Base-by-base conservation (phyloP, 495 filamentous ascomycete genomes). In the Cetradonia linearis region DNA sequence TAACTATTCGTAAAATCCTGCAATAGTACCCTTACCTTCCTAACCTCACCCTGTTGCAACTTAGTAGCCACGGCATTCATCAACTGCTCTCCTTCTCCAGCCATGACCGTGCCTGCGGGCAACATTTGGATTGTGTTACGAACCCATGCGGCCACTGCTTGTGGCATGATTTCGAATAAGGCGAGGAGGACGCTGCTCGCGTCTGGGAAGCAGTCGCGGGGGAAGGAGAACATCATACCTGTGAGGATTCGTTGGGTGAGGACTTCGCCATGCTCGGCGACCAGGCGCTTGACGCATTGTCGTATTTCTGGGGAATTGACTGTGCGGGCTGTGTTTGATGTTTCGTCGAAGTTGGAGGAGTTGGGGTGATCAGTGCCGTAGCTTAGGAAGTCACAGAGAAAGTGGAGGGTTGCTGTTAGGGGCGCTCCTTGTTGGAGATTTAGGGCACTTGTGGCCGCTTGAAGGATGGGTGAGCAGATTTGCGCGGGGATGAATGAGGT, bases 141-240 rank as follows among this genome's bases (percentile, higher is more conserved):
- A 27, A 96, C 81, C 89, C 92, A 97, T 10, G 72, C 63, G 6
- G 86, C 79, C 52, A 87, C 85, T 64, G 91, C 81, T 42, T 81
- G 73, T 0, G 94, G 94, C 65, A 94, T 78, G 30, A 97, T 73
- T 69, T 96, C 86, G 67, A 97, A 95, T 63, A 96, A 75, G 2
- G 81, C 84, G 66, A 99, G 83, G 62, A 97, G 73, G n/a, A 95
- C 87, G 13, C 91, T 88, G 28, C 87, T 93, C 7, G 90, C 91
- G 71, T 97, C 94, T 1, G 91, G 81, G 71, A 97, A 91, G 73
- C 91, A 96, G 69, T 96, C 94, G 48, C 84, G 81, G 0, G 93
- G 93, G 77, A 97, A 99, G 0, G 84, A 89, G 69, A 96, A 96
- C 91, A 99, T 96, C 91, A 99, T 92, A 63, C 93, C 93, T 5